Evolutionary conservation across 305 asterid genomes (phyloP).

Genomic region (Striga hermonthica): DNA sequence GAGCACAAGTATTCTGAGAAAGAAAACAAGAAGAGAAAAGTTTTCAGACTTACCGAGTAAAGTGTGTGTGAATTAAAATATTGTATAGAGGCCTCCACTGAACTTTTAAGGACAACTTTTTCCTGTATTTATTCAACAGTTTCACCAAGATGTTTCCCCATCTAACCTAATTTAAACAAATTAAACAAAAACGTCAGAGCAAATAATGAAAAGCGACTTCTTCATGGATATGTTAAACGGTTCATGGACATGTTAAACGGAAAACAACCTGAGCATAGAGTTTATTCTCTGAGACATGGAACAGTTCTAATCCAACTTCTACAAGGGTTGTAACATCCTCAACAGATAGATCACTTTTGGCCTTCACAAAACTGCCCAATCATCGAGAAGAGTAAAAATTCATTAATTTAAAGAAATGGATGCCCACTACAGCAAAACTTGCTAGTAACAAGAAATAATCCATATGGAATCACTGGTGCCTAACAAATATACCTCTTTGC

Average conservation of each 20-base stretch:
- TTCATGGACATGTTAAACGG: conserved; percentile 28
- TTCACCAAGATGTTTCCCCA: conserved; percentile 91
- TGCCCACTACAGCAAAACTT: conserved; percentile 11
- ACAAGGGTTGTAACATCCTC: conserved; percentile 73
- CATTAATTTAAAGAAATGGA: conserved; percentile 28
- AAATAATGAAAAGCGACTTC: conserved; percentile 24
- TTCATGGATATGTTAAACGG: conserved; percentile 28
- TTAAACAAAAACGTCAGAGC: conserved; percentile 30
- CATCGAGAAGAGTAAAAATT: conserved; percentile 29
- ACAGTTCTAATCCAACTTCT: conserved; percentile 68
- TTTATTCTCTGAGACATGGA: conserved; percentile 65
- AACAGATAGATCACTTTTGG: conserved; percentile 73
- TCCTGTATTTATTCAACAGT: conserved; percentile 74
- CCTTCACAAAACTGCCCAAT: conserved; percentile 72
- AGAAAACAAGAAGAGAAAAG: neutral
- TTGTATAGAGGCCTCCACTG: conserved; percentile 91
- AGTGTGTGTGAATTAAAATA: conserved; percentile 75
- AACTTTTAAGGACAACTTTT: conserved; percentile 65
- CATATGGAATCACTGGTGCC: conserved; percentile 21
- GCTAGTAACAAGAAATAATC: conserved; percentile 21
- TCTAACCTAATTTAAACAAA: conserved; percentile 68
- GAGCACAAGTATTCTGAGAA: conserved; percentile 21
- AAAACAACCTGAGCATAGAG: conserved; percentile 75
- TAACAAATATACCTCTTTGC: neutral
- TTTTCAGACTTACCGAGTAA: conserved; percentile 58